phyloP scores from a whole-genome alignment of 371 early-diverging fungal genomes.

The Mucor lusitanicus region DNA sequence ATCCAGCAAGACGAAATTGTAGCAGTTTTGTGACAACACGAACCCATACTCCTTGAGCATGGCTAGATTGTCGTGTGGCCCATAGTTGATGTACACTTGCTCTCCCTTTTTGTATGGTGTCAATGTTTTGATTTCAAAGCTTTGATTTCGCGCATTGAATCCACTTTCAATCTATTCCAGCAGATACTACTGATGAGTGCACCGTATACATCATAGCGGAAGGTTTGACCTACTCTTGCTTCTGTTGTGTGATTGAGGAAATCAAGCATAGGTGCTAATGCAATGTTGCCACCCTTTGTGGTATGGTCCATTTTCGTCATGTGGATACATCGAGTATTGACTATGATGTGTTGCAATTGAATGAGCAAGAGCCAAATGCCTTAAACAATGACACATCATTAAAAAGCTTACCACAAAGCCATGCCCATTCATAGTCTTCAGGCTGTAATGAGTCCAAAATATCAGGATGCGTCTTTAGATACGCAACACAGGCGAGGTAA shows the following conservation, averaged over 20 bases:
- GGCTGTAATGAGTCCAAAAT: neutral
- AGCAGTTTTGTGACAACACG: conserved; percentile 51
- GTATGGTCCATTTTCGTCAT: conserved; percentile 46
- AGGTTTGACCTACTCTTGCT: conserved; percentile 40
- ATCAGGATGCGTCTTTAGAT: conserved; percentile 30
- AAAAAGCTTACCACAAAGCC: conserved; percentile 56
- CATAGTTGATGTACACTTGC: conserved; percentile 64
- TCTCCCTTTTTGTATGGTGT: conserved; percentile 58
- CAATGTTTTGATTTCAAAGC: conserved; percentile 59
- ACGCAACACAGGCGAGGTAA: conserved; percentile 40
- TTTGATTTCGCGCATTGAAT: conserved; percentile 49
- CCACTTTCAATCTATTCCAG: conserved; percentile 52
- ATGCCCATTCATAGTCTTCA: conserved; percentile 61
- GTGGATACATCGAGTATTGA: conserved; percentile 66
- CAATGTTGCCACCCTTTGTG: conserved; percentile 52
- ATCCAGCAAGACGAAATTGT: conserved; percentile 56
- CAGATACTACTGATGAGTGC: no score
- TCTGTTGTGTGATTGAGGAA: conserved; percentile 64
- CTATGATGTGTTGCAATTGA: conserved; percentile 21
- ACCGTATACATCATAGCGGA: neutral
- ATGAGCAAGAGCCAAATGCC: no score
- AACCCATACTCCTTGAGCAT: conserved; percentile 65
- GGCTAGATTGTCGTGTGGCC: conserved; percentile 61
- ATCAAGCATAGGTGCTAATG: conserved; percentile 64
- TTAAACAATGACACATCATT: no score